Conservation (phyloP, 148 eudicot species). For the Chenopodium suecicum region DNA sequence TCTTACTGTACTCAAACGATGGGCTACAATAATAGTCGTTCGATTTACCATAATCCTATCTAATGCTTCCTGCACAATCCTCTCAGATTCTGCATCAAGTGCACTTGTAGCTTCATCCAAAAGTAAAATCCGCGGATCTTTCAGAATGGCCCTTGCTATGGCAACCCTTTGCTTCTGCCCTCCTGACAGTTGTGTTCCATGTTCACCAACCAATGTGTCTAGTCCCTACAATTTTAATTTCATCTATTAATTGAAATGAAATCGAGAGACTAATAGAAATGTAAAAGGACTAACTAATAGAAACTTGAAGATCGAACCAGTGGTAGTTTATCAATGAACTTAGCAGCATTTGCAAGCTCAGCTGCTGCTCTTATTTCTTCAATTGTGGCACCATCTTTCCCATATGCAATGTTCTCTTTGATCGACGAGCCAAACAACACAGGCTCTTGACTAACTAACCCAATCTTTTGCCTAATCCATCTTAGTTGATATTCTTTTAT, state of each 20-base stretch:
- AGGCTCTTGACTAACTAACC: slow-evolving; percentile 78
- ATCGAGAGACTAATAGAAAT: too few relatives aligned
- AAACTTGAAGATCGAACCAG: slow-evolving; percentile 34
- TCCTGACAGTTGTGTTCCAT: slow-evolving; percentile 81
- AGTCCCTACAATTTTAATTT: slow-evolving; percentile 44
- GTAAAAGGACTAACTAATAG: not conserved
- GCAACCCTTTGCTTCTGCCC: slow-evolving; percentile 90
- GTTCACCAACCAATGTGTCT: slow-evolving; percentile 80
- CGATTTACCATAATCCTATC: slow-evolving; percentile 71
- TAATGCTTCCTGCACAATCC: slow-evolving; percentile 74
- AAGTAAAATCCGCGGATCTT: slow-evolving; percentile 74
- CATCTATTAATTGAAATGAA: too few relatives aligned
- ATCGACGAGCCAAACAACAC: slow-evolving; percentile 58
- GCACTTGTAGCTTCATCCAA: slow-evolving; percentile 95
- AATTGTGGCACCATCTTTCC: slow-evolving; percentile 51
- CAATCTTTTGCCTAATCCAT: slow-evolving; percentile 66
- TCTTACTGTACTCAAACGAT: slow-evolving; percentile 72
- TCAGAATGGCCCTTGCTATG: slow-evolving; percentile 77
- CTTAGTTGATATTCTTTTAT: slow-evolving; percentile 57
- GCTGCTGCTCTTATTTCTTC: slow-evolving; percentile 59
- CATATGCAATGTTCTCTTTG: slow-evolving; percentile 65
- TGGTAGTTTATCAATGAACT: slow-evolving; percentile 62
- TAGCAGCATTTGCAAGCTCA: slow-evolving; percentile 65
- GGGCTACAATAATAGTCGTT: slow-evolving; percentile 79
- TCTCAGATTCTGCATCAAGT: slow-evolving; percentile 86